Conservation (phyloP, 2,329 filamentous ascomycete genomes). For the Aspergillus alliaceus region DNA sequence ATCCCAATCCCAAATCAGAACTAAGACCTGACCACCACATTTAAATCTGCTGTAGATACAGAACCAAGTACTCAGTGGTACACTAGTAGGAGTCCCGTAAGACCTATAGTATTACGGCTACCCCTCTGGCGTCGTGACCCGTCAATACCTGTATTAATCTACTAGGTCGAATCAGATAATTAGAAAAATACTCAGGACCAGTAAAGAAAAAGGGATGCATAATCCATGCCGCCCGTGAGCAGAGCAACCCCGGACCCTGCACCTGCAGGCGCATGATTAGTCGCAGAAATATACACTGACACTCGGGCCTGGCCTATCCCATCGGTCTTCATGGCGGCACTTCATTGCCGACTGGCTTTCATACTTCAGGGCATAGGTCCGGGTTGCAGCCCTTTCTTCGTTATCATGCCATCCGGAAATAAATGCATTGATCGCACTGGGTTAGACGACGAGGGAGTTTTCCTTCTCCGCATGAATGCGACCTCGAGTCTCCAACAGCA, state of each 20-base stretch:
- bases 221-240: background rate
- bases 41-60: background rate
- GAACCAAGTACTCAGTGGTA: too few species aligned
- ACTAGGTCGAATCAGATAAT: background rate
- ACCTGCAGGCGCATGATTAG: conserved; percentile 17
- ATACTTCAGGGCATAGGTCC: background rate
- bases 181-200: background rate
- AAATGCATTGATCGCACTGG: too few species aligned
- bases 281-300: conserved; percentile 10
- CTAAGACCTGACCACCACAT: background rate
- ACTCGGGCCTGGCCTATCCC: background rate
- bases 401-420: too few species aligned
- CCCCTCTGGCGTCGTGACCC: background rate
- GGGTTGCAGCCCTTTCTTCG: background rate
- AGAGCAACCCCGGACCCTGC: conserved; percentile 18
- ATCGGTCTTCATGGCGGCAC: background rate
- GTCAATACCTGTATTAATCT: conserved; percentile 1
- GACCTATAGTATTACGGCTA: background rate
- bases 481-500: too few species aligned
- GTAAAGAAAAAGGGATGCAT: background rate
- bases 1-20: background rate
- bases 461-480: too few species aligned
- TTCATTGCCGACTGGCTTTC: background rate
- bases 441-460: too few species aligned
- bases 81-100: too few species aligned